Percentiles rank a stretch among this genome's conserved stretches.
These are phyloP conservation scores for Fusarium agapanthi DNA, from an alignment of 2,329 filamentous ascomycete species.

Conservation along the genomic window DNA sequence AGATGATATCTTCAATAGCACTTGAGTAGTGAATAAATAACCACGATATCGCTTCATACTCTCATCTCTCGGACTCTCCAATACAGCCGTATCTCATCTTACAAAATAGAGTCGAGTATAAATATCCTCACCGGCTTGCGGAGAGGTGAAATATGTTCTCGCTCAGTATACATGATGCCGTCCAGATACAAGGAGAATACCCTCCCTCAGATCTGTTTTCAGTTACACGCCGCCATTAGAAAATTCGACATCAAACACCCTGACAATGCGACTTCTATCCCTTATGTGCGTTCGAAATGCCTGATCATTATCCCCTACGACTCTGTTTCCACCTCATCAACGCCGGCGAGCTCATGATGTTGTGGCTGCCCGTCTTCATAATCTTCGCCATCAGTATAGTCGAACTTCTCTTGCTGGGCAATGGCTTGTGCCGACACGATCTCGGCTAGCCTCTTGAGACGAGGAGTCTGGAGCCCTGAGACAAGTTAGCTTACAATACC, in stretches of 20 bases:
- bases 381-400: slow-evolving; percentile 57
- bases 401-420: slow-evolving; percentile 89
- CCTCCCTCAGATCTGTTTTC: slow-evolving; percentile 37
- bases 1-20: background rate
- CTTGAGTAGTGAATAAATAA: slow-evolving; percentile 23
- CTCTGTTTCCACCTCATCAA: slow-evolving; percentile 56
- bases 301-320: slow-evolving; percentile 41
- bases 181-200: slow-evolving; percentile 33
- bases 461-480: slow-evolving; percentile 91
- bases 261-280: slow-evolving; percentile 44
- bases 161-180: slow-evolving; percentile 39
- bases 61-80: slow-evolving; percentile 33
- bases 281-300: slow-evolving; percentile 41
- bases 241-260: slow-evolving; percentile 42
- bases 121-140: slow-evolving; percentile 26
- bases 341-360: slow-evolving; percentile 59
- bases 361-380: slow-evolving; percentile 58
- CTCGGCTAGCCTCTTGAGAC: slow-evolving; percentile 94
- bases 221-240: slow-evolving; percentile 38
- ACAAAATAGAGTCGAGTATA: slow-evolving; percentile 33
- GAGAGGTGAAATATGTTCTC: slow-evolving; percentile 22
- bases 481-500: slow-evolving; percentile 41
- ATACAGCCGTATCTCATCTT: slow-evolving; percentile 41
- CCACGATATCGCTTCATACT: slow-evolving; percentile 34
- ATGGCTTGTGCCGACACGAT: slow-evolving; percentile 97